Base-by-base conservation (phyloP, 2,329 filamentous ascomycete genomes). In the Moelleriella libera region DNA sequence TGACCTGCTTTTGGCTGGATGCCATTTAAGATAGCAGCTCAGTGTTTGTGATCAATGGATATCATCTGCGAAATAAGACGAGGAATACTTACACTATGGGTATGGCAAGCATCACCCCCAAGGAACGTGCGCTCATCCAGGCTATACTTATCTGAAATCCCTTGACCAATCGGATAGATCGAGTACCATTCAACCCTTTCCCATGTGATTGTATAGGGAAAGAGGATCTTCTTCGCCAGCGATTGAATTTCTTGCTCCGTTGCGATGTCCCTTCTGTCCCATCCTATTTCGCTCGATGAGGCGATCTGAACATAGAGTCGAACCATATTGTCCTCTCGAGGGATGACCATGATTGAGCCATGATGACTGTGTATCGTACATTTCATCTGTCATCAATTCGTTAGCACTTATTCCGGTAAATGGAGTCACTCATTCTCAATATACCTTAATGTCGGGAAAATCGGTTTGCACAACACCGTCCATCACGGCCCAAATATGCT, bases 281-380 rank as follows among this genome's bases (percentile, higher is more conserved):
- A 81, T 53, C 82, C 74, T 42, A 75, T 60, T 47, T 80, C 76
- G 7, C 74, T 76, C 2, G 76, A 80, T 1, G 76, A 78, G 6
- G 74, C 73, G 43, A 81, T 76, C 56, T 86, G 84, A 48, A 87
- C 78, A 54, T 85, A 82, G 14, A 85, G 73, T 30, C 83, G 73
- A 45, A 85, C 82, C 63, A 85, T 76, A 50, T 80, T 76, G 48
- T 76, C 65, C 60, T 86, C 83, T 29, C 83, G 72, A 1, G 85
- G 85, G 49, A 90, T 88, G 5, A 88, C 80, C 78, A 89, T 85
- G 57, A 89, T 81, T 14, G 83, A 87, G 2, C 85, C 84, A 49
- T 82, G 70, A 43, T 78, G 71, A 4, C 83, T 87, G 60, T 88
- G 84, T 50, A 88, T 85, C 1, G 82, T 85, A 55, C 80, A 85